Percentiles rank a stretch among this genome's conserved stretches.
phyloP scores from a whole-genome alignment of 2,329 filamentous ascomycete species.

The Metarhizium rileyi region DNA sequence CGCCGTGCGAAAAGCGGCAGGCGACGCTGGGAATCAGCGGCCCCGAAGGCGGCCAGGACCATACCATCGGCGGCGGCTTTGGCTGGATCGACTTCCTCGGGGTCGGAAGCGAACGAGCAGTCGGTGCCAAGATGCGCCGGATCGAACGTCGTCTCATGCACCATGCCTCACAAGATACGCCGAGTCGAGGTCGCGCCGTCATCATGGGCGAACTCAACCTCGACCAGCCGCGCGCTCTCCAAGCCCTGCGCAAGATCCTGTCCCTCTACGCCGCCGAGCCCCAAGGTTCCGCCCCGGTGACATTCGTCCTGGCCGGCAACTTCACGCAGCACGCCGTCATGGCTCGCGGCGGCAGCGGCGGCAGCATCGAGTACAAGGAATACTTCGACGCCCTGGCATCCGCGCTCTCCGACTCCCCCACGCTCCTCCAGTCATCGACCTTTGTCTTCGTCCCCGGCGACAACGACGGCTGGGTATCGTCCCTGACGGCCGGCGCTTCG shows the following conservation, averaged over 20 bases:
- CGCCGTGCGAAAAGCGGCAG: conserved; percentile 77
- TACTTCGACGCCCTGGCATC: conserved; percentile 83
- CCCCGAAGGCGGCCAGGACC: conserved; percentile 43
- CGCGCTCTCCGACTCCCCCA: conserved; percentile 72
- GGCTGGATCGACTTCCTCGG: conserved; percentile 97
- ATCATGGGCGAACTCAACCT: conserved; percentile 80
- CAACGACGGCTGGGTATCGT: conserved; percentile 92
- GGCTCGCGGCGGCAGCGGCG: conserved; percentile 59
- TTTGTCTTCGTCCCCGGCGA: conserved; percentile 94
- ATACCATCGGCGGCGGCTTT: conserved; percentile 69
- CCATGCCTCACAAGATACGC: conserved; percentile 23
- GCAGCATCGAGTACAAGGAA: conserved; percentile 94
- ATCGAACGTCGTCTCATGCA: conserved; percentile 61
- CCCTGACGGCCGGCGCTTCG: conserved; percentile 68
- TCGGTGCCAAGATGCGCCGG: conserved; percentile 72
- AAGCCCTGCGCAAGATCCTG: conserved; percentile 73
- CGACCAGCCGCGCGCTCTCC: conserved; percentile 70
- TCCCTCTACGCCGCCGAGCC: conserved; percentile 59
- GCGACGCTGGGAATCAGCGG: conserved; percentile 65
- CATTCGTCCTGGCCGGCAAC: conserved; percentile 78
- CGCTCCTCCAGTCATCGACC: conserved; percentile 66
- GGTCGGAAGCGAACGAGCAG: conserved; percentile 77
- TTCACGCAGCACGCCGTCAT: conserved; percentile 61
- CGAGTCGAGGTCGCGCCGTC: conserved; percentile 48
- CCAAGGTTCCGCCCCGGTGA: conserved; percentile 57